phyloP scores from a whole-genome alignment of 2,329 filamentous ascomycete genomes.

The Dryadomyces sulphureus region DNA sequence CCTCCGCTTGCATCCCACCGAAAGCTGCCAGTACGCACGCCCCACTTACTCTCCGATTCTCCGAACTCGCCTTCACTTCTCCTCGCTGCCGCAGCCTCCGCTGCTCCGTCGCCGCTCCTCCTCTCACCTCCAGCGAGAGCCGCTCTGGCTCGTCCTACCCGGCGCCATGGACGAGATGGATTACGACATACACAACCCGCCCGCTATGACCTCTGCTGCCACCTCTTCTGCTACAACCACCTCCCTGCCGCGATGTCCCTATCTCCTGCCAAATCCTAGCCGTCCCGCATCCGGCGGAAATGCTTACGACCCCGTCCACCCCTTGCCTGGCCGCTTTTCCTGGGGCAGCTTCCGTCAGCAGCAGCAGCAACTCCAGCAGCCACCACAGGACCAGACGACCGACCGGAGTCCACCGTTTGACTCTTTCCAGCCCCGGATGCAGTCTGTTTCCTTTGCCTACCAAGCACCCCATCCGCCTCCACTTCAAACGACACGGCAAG shows the following conservation, averaged over 20 bases:
- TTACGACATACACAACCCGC: constrained; percentile 16
- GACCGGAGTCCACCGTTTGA: background rate
- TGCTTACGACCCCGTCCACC: constrained; percentile 9
- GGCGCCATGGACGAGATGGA: constrained; percentile 19
- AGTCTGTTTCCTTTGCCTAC: background rate
- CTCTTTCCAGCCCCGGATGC: background rate
- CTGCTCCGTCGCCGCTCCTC: background rate
- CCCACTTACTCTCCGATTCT: background rate
- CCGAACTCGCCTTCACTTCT: background rate
- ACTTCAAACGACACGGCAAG: background rate
- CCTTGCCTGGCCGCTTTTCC: background rate
- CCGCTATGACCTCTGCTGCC: background rate
- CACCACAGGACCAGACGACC: background rate
- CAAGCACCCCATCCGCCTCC: background rate
- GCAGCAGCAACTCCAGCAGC: background rate
- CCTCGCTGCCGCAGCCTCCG: too few relatives aligned
- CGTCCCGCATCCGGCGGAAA: background rate
- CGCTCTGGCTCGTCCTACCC: background rate
- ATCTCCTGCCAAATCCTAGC: background rate
- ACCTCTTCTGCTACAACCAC: background rate
- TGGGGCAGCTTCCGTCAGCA: background rate
- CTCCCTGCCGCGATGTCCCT: constrained; percentile 1
- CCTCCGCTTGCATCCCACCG: background rate
- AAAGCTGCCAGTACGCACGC: background rate
- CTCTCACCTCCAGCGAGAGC: background rate